Evolutionary conservation across 345 rosid species (phyloP).

Genomic region (Noccaea caerulescens): DNA sequence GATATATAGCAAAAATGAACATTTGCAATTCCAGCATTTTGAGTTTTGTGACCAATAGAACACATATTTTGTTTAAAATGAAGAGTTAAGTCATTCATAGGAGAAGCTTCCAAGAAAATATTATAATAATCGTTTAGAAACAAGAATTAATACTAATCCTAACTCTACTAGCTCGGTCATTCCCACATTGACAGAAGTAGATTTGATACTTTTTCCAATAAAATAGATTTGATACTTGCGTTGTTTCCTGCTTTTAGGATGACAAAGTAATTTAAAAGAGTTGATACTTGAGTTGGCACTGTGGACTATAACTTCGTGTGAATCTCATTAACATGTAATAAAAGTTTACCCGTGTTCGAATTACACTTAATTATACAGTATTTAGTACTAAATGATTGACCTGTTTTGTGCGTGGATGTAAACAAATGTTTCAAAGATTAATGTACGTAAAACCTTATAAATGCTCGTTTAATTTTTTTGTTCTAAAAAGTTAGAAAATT

Average conservation of each 20-base stretch:
- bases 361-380: neutral
- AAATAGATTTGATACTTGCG: neutral
- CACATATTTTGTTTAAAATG: neutral
- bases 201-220: too few relatives aligned
- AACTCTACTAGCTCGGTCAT: neutral
- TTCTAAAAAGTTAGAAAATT: too few relatives aligned
- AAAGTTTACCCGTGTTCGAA: neutral
- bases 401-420: too few relatives aligned
- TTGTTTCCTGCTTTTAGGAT: neutral
- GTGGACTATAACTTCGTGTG: neutral
- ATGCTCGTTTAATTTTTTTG: neutral
- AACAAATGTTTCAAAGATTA: too few relatives aligned
- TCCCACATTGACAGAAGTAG: neutral
- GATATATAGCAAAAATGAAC: neutral
- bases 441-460: too few relatives aligned
- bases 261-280: too few relatives aligned
- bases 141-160: neutral
- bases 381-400: too few relatives aligned
- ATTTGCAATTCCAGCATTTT: neutral
- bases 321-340: neutral
- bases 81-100: neutral
- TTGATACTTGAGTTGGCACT: slow-evolving; percentile 13
- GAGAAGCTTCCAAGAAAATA: neutral
- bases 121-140: neutral
- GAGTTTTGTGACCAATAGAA: neutral